Evolutionary conservation across 2,329 filamentous ascomycete genomes (phyloP), one percentile per base, ranked within the genome.

Genomic region (Colletotrichum tamarilloi): DNA sequence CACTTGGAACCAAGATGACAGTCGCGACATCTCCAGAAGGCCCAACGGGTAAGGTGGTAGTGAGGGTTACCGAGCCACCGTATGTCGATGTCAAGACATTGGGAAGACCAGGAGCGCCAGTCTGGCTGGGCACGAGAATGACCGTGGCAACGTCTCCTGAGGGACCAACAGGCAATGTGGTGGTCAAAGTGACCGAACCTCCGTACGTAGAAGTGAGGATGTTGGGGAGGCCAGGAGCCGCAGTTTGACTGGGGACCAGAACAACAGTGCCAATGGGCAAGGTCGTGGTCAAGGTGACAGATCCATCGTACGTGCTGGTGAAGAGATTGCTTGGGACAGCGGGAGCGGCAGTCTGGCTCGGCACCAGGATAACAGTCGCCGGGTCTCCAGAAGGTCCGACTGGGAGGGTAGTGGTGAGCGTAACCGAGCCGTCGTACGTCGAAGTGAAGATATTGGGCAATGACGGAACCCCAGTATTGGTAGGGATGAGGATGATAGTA

Each of bases 271-370:
- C 52, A 5, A 9, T 22, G 1, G 52, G 32, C 4, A 65, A 3
- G 2, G 52, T 57, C 8, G 52, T 22, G 3, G 62, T 65, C 8
- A 65, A 46, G 4, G 62, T 65, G 32, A 65, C 32, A 1, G 52
- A 65, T 4, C 62, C 62, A n/a, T 30, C 62, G 22, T 65, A 65
- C 2, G 46, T 56, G 49, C 58, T 63, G 9, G 66, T 68, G 52
- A 55, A 22, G 35, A 35, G 19, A 62, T 19, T 32, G 53, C 38
- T 46, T 26, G 32, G 46, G 2, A 19, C 16, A 46, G 38, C 38
- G 16, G 38, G 38, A 8, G 38, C 38, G 5, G 16, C 38, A 9
- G 38, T 60, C 2, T 56, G 65, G 2, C 59, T 14, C 24, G 59
- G 28, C 1, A 67, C 35, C n/a, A 57, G 19, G 12, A 68, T 49